Percentiles rank a stretch among this genome's conserved stretches.
Conservation (phyloP, 169 alveolate species). For the Babesia sp. region DNA sequence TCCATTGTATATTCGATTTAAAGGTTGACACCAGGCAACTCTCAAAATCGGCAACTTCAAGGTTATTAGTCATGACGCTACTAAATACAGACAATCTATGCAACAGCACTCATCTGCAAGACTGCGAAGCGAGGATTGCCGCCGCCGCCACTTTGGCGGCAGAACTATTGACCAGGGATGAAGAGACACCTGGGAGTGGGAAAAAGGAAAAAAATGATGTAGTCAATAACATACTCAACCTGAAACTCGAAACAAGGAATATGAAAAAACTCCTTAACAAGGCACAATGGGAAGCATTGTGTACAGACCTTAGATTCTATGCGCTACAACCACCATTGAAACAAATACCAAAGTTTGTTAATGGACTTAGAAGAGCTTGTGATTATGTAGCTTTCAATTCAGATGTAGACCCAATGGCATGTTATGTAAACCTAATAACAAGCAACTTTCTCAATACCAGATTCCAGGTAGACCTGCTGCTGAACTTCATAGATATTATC, state of each 20-base stretch:
- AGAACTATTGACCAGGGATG: conserved; percentile 30
- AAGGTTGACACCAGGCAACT: conserved; percentile 24
- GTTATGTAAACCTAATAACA: conserved; percentile 33
- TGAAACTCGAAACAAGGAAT: conserved; percentile 48
- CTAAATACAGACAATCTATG: conserved; percentile 29
- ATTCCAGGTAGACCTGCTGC: conserved; percentile 60
- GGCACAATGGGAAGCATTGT: conserved; percentile 42
- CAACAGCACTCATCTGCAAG: conserved; percentile 9
- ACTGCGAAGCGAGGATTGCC: conserved; percentile 42
- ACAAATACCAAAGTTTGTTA: conserved; percentile 35
- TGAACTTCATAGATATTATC: conserved; percentile 31
- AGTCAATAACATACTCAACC: conserved; percentile 22
- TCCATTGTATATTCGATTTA: conserved; percentile 48
- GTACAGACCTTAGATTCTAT: conserved; percentile 43
- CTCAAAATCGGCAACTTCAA: conserved; percentile 24
- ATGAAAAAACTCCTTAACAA: conserved; percentile 56
- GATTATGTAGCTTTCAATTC: conserved; percentile 46
- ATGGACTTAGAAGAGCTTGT: conserved; percentile 37
- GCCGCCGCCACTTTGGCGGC: conserved; percentile 22
- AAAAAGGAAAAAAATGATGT: conserved; percentile 54
- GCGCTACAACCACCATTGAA: conserved; percentile 24
- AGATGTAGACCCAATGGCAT: conserved; percentile 33
- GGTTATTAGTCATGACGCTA: conserved; percentile 34
- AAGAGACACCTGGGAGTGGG: not conserved
- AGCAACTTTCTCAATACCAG: conserved; percentile 34